A percentile compares a stretch with the other conserved stretches of the same genome.
Evolutionary conservation across 2,329 filamentous ascomycete genomes (phyloP).

Genomic region (Ampelomyces quisqualis): DNA sequence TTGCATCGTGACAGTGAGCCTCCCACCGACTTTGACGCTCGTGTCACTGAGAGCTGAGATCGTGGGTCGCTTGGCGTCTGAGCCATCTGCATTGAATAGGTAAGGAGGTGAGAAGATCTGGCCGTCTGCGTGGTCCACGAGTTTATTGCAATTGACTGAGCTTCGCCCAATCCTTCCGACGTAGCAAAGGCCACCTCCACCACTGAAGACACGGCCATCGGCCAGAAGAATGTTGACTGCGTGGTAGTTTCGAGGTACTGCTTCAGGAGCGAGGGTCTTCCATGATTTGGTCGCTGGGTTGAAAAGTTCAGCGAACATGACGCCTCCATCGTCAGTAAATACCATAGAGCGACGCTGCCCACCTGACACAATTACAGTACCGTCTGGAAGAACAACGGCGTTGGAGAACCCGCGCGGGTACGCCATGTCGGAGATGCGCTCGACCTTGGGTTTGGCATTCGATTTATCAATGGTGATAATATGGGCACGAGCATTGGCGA

Average conservation of each 20-base stretch:
- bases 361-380: constrained; percentile 29
- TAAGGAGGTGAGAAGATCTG: constrained; percentile 33
- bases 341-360: constrained; percentile 26
- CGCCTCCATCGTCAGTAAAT: constrained; percentile 25
- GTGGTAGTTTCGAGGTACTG: constrained; percentile 31
- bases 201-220: constrained; percentile 28
- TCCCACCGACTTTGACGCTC: constrained; percentile 23
- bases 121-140: constrained; percentile 30
- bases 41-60: constrained; percentile 16
- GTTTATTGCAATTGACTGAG: constrained; percentile 30
- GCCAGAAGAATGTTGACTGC: constrained; percentile 25
- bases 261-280: constrained; percentile 24
- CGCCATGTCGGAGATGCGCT: constrained; percentile 28
- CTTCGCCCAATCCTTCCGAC: constrained; percentile 15
- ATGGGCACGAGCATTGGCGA: constrained; percentile 25
- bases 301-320: constrained; percentile 28
- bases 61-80: constrained; percentile 17
- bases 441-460: constrained; percentile 18
- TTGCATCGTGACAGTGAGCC: constrained; percentile 13
- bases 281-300: constrained; percentile 27
- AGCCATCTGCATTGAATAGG: constrained; percentile 28
- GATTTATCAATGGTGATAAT: constrained; percentile 24
- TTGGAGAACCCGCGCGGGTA: constrained; percentile 28
- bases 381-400: constrained; percentile 30
- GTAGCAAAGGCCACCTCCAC: constrained; percentile 31